A percentile compares a stretch with the other conserved stretches of the same genome.
Conservation (phyloP, 2,329 filamentous ascomycete genomes). For the Pseudomassariella vexata region DNA sequence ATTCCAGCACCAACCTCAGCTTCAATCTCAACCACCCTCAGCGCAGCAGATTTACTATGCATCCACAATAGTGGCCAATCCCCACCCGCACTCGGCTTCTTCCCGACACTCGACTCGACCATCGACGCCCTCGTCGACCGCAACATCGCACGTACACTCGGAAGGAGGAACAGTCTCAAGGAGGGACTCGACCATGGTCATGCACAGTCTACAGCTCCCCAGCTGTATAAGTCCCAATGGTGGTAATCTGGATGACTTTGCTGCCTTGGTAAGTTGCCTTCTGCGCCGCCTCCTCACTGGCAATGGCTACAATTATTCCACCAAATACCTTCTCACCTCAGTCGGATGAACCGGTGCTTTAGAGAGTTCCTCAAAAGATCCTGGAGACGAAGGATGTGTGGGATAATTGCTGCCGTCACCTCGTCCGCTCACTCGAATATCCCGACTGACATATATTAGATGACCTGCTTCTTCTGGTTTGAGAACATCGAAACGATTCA, state of each 20-base stretch:
- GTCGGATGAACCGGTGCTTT: too few species aligned
- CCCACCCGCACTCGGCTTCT: conserved; percentile 13
- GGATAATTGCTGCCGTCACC: too few species aligned
- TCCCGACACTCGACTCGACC: conserved; percentile 29
- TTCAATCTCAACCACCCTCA: conserved; percentile 8
- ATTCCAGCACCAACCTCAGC: conserved; percentile 2
- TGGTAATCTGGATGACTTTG: conserved; percentile 75
- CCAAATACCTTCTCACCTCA: too few species aligned
- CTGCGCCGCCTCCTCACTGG: too few species aligned
- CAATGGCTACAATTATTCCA: too few species aligned
- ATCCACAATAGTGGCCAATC: conserved; percentile 10
- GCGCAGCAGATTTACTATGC: conserved; percentile 7
- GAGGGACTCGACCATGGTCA: conserved; percentile 40
- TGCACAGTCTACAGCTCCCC: conserved; percentile 65
- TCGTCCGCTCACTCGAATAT: background rate
- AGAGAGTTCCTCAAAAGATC: too few species aligned
- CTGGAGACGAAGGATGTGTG: too few species aligned
- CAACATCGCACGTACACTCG: conserved; percentile 18
- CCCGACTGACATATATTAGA: conserved; percentile 40
- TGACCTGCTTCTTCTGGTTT: conserved; percentile 98
- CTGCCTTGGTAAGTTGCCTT: conserved; percentile 63
- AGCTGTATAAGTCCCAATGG: conserved; percentile 68
- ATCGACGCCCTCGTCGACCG: conserved; percentile 30
- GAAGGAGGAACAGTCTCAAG: conserved; percentile 26
- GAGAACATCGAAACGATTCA: conserved; percentile 77